A percentile compares a stretch with the other conserved stretches of the same genome.
phyloP scores from a whole-genome alignment of 2,329 filamentous ascomycete species.

The Eurotiales sp. region DNA sequence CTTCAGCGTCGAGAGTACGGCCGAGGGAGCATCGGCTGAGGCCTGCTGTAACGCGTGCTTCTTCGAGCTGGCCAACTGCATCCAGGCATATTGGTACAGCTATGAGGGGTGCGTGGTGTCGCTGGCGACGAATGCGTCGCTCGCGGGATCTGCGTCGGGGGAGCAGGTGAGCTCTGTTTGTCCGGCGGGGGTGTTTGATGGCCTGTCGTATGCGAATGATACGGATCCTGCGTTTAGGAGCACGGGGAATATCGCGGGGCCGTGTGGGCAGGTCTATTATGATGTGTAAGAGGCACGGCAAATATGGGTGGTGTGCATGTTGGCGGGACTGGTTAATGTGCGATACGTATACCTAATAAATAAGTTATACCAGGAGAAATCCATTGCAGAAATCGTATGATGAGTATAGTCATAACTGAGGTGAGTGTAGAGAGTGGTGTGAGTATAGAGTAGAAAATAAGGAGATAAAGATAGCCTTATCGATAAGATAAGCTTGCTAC shows the following conservation, averaged over 20 bases:
- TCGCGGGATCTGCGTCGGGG: constrained; percentile 4
- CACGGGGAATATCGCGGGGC: constrained; percentile 12
- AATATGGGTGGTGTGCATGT: not conserved
- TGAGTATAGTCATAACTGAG: no score
- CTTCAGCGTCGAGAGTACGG: not conserved
- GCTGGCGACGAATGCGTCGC: constrained; percentile 5
- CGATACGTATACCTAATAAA: no score
- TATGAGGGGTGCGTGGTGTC: constrained; percentile 15
- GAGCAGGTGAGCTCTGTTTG: constrained; percentile 4
- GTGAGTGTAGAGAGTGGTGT: no score
- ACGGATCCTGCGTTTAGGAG: constrained; percentile 9
- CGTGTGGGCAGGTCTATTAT: constrained; percentile 9
- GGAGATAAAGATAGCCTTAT: no score
- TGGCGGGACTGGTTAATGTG: not conserved
- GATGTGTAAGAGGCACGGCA: not conserved
- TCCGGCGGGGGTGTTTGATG: constrained; percentile 5
- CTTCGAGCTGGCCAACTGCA: constrained; percentile 12
- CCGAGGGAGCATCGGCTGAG: constrained; percentile 6
- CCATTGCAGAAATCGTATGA: no score
- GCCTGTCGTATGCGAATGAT: constrained; percentile 9
- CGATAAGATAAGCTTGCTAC: not conserved
- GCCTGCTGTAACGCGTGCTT: constrained; percentile 15
- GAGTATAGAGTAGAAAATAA: no score
- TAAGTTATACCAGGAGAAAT: no score
- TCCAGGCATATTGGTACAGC: constrained; percentile 14